These are phyloP conservation scores for Flammula alnicola DNA, from an alignment of 1,284 basidiomycete genomes.

Conservation along the genomic window DNA sequence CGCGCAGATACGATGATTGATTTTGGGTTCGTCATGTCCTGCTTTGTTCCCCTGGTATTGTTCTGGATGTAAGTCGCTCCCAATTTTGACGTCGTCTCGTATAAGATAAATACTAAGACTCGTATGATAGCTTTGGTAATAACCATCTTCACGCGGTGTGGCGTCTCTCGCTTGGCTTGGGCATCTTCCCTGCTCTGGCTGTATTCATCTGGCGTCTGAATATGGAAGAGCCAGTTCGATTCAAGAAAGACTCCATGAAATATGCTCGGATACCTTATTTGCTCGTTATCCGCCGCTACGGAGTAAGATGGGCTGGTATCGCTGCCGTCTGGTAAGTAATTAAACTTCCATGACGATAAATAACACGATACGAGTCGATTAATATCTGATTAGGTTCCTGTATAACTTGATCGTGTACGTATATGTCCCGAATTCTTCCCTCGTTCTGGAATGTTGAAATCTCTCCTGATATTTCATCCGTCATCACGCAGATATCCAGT, in stretches of 20 bases:
- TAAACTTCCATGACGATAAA: no score
- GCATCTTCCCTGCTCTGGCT: no score
- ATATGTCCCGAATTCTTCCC: no score
- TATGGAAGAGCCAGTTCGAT: conserved; percentile 81
- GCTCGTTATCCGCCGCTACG: conserved; percentile 83
- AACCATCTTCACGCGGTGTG: conserved; percentile 85
- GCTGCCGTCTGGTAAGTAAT: no score
- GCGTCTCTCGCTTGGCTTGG: conserved; percentile 90
- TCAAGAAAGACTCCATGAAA: conserved; percentile 78
- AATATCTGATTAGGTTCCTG: conserved; percentile 66
- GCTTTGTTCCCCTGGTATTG: conserved; percentile 85
- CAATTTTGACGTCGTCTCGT: no score
- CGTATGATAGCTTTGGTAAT: conserved; percentile 66
- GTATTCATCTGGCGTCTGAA: conserved; percentile 85
- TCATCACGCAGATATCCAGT: conserved; percentile 37
- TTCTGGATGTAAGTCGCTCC: conserved; percentile 76
- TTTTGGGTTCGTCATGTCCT: conserved; percentile 81
- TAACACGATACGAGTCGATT: no score
- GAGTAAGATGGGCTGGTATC: no score
- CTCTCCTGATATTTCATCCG: no score
- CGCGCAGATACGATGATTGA: conserved; percentile 84
- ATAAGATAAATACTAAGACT: not conserved
- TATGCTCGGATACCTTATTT: conserved; percentile 77
- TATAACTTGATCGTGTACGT: conserved; percentile 82
- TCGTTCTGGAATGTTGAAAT: no score